These are phyloP conservation scores for Botryosphaeria dothidea DNA, from an alignment of 2,329 filamentous ascomycete genomes.

Conservation along the genomic window DNA sequence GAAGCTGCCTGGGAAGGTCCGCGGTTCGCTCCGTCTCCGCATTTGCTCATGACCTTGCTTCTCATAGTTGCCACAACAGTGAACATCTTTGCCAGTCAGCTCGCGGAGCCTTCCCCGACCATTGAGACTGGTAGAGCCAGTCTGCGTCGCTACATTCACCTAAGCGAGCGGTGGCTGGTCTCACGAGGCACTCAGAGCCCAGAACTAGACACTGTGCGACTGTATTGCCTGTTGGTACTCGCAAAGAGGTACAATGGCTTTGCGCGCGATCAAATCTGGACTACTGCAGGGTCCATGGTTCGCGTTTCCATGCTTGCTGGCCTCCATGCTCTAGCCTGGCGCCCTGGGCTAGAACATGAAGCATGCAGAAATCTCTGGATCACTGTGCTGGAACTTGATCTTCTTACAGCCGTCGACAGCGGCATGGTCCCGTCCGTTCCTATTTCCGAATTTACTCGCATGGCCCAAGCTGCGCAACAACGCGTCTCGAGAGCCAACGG, in stretches of 20 bases:
- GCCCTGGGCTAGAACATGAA: constrained; percentile 38
- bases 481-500: background rate
- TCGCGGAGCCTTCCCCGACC: background rate
- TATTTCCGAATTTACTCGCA: background rate
- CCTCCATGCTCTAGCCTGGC: constrained; percentile 41
- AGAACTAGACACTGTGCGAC: background rate
- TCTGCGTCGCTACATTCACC: background rate
- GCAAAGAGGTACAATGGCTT: constrained; percentile 12
- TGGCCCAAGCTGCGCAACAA: background rate
- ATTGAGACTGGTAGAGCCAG: background rate
- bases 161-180: constrained; percentile 5
- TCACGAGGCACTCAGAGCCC: background rate
- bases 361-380: constrained; percentile 47
- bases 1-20: constrained; percentile 2
- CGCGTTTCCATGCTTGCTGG: constrained; percentile 46
- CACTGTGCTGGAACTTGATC: constrained; percentile 45
- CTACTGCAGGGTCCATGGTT: constrained; percentile 36
- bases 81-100: background rate
- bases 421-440: constrained; percentile 21
- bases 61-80: background rate
- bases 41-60: constrained; percentile 3
- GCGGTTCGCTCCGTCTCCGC: background rate
- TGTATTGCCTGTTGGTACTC: background rate
- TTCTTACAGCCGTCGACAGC: constrained; percentile 30
- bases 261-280: constrained; percentile 1